phyloP scores from a whole-genome alignment of 352 stramenopile species.

The Phytophthora hibernalis region DNA sequence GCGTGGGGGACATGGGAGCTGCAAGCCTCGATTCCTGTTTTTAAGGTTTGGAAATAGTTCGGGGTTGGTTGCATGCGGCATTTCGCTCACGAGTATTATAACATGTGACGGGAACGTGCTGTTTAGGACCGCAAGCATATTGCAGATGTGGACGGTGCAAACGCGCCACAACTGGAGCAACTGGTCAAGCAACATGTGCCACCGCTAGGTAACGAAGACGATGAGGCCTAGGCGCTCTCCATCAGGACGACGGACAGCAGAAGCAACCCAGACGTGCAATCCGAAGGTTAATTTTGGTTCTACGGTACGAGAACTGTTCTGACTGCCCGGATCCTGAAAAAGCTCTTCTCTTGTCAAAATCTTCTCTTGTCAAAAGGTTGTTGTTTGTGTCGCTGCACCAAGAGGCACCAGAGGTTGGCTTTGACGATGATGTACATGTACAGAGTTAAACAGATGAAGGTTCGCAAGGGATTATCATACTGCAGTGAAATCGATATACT shows the following conservation, averaged over 20 bases:
- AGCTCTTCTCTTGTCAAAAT: background rate
- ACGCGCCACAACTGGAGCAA: conserved; percentile 68
- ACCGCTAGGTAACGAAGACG: conserved; percentile 56
- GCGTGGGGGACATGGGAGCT: conserved; percentile 65
- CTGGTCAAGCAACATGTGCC: conserved; percentile 70
- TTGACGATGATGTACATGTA: background rate
- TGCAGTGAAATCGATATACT: conserved; percentile 12
- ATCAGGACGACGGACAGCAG: background rate
- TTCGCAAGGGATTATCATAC: background rate
- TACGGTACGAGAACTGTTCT: no score
- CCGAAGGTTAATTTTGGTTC: no score
- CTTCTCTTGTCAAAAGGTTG: background rate
- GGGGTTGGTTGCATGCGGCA: conserved; percentile 1
- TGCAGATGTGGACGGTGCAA: conserved; percentile 63
- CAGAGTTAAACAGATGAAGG: conserved; percentile 24
- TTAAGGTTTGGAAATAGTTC: conserved; percentile 56
- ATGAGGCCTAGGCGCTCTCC: conserved; percentile 41
- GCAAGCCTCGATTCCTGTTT: conserved; percentile 73
- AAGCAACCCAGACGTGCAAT: background rate
- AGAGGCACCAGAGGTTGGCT: background rate
- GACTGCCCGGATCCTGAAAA: no score
- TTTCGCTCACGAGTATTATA: background rate
- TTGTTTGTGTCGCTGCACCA: conserved; percentile 1
- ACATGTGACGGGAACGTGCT: conserved; percentile 4
- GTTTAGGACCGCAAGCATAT: conserved; percentile 64